phyloP scores from a whole-genome alignment of 257 asterid genomes.

The Plantago ovata region DNA sequence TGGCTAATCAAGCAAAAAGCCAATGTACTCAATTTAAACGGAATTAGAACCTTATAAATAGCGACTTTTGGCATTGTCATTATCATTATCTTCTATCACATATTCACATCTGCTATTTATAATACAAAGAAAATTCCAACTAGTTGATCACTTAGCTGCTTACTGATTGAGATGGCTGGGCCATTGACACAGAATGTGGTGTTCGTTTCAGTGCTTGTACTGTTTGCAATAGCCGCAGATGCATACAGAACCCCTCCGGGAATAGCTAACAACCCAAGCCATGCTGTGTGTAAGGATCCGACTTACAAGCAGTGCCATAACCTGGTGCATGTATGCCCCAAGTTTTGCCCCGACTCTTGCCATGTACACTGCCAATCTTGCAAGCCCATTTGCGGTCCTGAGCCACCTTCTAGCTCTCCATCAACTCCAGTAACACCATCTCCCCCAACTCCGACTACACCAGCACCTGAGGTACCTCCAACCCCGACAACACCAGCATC shows the following conservation, averaged over 20 bases:
- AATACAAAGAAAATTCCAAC: background rate
- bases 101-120: too few species aligned
- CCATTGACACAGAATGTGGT: constrained; percentile 12
- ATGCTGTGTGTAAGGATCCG: constrained; percentile 35
- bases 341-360: constrained; percentile 45
- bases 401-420: constrained; percentile 6
- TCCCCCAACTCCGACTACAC: background rate
- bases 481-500: constrained; percentile 13
- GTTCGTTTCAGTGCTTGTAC: constrained; percentile 1
- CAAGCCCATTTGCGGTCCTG: constrained; percentile 34
- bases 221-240: constrained; percentile 4
- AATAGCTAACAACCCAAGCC: constrained; percentile 28
- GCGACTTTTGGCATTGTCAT: background rate
- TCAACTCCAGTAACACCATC: constrained; percentile 9
- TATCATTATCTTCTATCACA: background rate
- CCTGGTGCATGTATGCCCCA: constrained; percentile 53
- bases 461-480: background rate
- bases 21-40: background rate
- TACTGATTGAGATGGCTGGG: constrained; percentile 17
- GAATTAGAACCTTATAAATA: background rate
- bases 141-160: background rate
- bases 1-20: background rate
- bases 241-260: constrained; percentile 39
- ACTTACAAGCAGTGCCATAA: constrained; percentile 42
- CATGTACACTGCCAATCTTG: constrained; percentile 35